These are phyloP conservation scores for Pseudogymnoascus sp. DNA, from an alignment of 2,329 filamentous ascomycete species.

Conservation along the genomic window DNA sequence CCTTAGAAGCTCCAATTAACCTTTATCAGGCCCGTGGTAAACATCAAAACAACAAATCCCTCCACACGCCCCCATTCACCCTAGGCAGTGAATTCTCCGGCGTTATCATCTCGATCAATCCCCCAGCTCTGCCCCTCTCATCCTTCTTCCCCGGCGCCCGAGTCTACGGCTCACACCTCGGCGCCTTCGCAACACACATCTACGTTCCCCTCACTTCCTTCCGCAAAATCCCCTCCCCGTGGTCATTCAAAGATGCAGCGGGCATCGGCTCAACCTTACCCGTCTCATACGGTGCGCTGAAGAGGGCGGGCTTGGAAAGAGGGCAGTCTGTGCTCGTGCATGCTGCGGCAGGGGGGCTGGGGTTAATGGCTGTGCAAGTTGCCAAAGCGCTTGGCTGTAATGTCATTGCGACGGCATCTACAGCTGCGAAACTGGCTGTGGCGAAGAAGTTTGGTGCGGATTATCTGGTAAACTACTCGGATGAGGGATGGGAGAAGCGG, in stretches of 20 bases:
- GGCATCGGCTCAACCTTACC: constrained; percentile 44
- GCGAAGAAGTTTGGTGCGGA: constrained; percentile 34
- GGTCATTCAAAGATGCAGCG: constrained; percentile 41
- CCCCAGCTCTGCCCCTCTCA: constrained; percentile 29
- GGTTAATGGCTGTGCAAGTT: constrained; percentile 47
- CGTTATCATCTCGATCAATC: constrained; percentile 37
- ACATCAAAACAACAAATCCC: constrained; percentile 51
- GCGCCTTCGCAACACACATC: constrained; percentile 45
- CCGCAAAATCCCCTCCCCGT: constrained; percentile 35
- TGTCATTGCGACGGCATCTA: constrained; percentile 45
- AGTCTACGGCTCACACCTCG: constrained; percentile 44
- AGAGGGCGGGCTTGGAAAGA: constrained; percentile 32
- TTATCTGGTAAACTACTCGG: constrained; percentile 33
- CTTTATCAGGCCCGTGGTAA: constrained; percentile 38
- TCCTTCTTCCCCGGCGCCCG: constrained; percentile 37
- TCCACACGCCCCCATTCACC: constrained; percentile 47
- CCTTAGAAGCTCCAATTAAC: neutral
- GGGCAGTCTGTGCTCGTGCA: constrained; percentile 46
- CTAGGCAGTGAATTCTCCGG: constrained; percentile 54
- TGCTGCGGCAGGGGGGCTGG: constrained; percentile 46
- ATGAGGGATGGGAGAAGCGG: constrained; percentile 39
- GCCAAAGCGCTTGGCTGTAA: constrained; percentile 42
- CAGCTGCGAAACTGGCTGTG: constrained; percentile 35
- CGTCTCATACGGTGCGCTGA: constrained; percentile 44
- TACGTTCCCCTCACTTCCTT: constrained; percentile 32